These are phyloP conservation scores for Hanseniaspora gamundiae DNA, from an alignment of 1,139 yeast species.

Conservation along the genomic window DNA sequence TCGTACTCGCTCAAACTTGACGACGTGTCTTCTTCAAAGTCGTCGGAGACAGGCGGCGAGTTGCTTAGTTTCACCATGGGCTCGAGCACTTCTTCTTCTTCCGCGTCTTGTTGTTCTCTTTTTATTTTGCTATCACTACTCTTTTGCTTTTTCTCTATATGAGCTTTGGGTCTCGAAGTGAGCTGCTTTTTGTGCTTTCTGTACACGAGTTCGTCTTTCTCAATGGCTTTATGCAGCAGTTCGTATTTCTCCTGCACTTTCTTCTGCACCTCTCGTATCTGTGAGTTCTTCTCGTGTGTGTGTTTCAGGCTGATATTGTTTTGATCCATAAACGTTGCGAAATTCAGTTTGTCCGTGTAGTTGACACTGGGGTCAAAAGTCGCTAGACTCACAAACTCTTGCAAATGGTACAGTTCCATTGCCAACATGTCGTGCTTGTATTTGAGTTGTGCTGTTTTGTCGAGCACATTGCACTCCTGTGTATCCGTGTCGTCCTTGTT, in stretches of 20 bases:
- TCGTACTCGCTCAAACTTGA: conserved; percentile 1
- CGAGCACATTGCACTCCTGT: conserved; percentile 5
- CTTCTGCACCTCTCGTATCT: conserved; percentile 1
- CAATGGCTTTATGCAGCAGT: too few relatives aligned
- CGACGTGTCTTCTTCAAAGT: not conserved
- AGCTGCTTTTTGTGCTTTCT: too few relatives aligned
- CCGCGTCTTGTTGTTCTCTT: not conserved
- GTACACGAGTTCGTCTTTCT: too few relatives aligned
- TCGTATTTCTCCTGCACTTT: not conserved
- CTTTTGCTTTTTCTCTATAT: too few relatives aligned
- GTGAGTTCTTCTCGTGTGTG: not conserved
- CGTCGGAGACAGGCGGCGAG: too few relatives aligned
- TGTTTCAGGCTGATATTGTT: conserved; percentile 12
- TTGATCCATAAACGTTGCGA: conserved; percentile 18
- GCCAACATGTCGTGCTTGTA: conserved; percentile 26
- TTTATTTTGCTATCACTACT: too few relatives aligned
- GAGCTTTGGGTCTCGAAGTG: too few relatives aligned
- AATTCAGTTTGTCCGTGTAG: conserved; percentile 17
- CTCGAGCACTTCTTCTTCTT: not conserved
- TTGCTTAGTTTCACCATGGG: not conserved
- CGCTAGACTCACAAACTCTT: conserved; percentile 29
- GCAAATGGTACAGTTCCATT: conserved; percentile 34
- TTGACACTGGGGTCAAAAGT: conserved; percentile 26
- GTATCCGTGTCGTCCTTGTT: not conserved
- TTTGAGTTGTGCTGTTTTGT: conserved; percentile 22